Base-by-base conservation (phyloP, 2,329 filamentous ascomycete genomes). In the Epichloe brachyelytri region DNA sequence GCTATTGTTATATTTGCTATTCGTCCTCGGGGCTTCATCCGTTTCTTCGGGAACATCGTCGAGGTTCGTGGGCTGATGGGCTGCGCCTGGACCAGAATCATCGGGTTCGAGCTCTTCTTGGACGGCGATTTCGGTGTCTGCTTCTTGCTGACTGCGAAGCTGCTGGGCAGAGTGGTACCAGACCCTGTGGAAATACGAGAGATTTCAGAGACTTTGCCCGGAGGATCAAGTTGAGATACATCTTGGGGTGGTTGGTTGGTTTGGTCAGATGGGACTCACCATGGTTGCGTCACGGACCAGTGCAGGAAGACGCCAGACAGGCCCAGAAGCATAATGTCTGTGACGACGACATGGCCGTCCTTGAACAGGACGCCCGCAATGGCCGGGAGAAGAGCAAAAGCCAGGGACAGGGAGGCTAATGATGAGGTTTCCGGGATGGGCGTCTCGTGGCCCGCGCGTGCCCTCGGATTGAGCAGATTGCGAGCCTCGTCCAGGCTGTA, bases 211-310 rank as follows among this genome's bases (percentile, higher is more conserved):
- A 17, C 11, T 30, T 44, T 36, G 39, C 19, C 12, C 19, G 30
- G 26, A 12, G 12, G 14, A 19, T 41, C 34, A 11, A 15, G n/a
- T 34, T 30, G 26, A 30, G 26, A 30, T 30, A 4, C 1, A 30
- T 30, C 8, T 30, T 11, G 26, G 26, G 26, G 40, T n/a, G 30
- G 5, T 5, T 5, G 5, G 22, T 43, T 40, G 45, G 14, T 11
- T 40, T 40, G 45, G n/a, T 15, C 36, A 36, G 17, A 19, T n/a
- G 30, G 34, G 22, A 55, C 77, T 63, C 71, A 90, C 90, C 91
- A 97, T 59, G 91, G 91, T 57, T 93, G 74, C 51, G 88, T 84
- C 43, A 96, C 85, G 46, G 87, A 90, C 88, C 89, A 96, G 64
- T 95, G 90, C 55, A 97, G 72, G 61, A 96, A 94, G 43, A 96